These are phyloP conservation scores for Rhizophagus sp. DNA, from an alignment of 192 early-diverging fungal species.

Conservation along the genomic window DNA sequence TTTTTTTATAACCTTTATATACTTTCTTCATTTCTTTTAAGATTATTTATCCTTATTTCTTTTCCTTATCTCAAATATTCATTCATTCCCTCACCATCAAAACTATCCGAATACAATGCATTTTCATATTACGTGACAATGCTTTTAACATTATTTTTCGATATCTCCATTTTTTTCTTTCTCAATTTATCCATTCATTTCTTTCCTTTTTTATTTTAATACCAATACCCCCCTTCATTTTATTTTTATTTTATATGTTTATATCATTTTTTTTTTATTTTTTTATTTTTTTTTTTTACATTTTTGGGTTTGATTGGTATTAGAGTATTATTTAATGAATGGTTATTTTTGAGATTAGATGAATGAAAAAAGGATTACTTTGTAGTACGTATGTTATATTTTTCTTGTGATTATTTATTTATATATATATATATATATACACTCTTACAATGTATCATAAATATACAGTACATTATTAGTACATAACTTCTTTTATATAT, in stretches of 20 bases:
- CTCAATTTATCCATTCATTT: neutral
- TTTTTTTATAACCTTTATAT: no score
- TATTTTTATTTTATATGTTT: neutral
- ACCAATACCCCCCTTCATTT: no score
- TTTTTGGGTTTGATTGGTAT: neutral
- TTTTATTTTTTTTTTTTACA: no score
- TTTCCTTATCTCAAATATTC: no score
- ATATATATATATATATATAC: neutral
- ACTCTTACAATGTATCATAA: neutral
- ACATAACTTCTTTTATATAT: neutral
- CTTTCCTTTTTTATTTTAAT: neutral
- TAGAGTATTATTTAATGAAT: neutral
- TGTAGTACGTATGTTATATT: no score
- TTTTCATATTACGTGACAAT: no score
- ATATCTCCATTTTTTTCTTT: neutral
- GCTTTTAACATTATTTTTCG: neutral
- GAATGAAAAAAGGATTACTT: neutral
- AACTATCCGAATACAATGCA: no score
- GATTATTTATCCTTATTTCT: no score
- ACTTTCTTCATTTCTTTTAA: no score
- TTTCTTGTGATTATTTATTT: neutral
- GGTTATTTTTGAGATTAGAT: neutral
- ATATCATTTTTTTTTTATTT: no score
- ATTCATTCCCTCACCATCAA: no score
- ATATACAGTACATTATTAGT: neutral